A percentile compares a stretch with the other conserved stretches of the same genome.
These are phyloP conservation scores for Tricholoma furcatifolium DNA, from an alignment of 768 basidiomycete genomes.

Conservation along the genomic window DNA sequence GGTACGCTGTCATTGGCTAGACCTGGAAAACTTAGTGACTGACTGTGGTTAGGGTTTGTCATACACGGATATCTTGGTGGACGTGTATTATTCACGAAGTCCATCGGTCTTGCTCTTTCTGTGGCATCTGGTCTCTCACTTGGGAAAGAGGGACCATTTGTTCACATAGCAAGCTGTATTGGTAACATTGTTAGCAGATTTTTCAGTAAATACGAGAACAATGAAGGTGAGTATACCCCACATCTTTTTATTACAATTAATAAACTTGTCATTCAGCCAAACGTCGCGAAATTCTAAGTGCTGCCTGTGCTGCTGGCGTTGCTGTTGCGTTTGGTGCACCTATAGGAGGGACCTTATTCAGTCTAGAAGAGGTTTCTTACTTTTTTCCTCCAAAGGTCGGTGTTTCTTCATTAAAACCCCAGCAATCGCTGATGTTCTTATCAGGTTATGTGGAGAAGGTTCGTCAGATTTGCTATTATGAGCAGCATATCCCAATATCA, in stretches of 20 bases:
- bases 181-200: conserved; percentile 91
- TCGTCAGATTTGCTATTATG: conserved; percentile 14
- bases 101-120: conserved; percentile 83
- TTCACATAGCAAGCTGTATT: conserved; percentile 90
- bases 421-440: conserved; percentile 1
- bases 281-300: conserved; percentile 90
- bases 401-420: not conserved
- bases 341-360: conserved; percentile 90
- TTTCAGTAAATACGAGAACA: conserved; percentile 88
- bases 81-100: conserved; percentile 86
- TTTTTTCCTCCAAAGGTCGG: conserved; percentile 92
- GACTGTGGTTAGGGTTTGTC: conserved; percentile 68
- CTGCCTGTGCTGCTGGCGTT: conserved; percentile 96
- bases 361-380: conserved; percentile 93
- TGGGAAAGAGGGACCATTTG: conserved; percentile 71
- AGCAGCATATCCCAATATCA: conserved; percentile 15
- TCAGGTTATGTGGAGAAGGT: conserved; percentile 96
- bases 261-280: conserved; percentile 54
- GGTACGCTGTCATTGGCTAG: conserved; percentile 38
- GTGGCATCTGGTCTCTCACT: conserved; percentile 92
- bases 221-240: conserved; percentile 65
- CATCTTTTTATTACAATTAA: not conserved
- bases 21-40: not conserved
- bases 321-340: conserved; percentile 98
- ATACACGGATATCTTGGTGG: conserved; percentile 96